These are phyloP conservation scores for Tothia fuscella DNA, from an alignment of 2,329 filamentous ascomycete genomes.

Conservation along the genomic window DNA sequence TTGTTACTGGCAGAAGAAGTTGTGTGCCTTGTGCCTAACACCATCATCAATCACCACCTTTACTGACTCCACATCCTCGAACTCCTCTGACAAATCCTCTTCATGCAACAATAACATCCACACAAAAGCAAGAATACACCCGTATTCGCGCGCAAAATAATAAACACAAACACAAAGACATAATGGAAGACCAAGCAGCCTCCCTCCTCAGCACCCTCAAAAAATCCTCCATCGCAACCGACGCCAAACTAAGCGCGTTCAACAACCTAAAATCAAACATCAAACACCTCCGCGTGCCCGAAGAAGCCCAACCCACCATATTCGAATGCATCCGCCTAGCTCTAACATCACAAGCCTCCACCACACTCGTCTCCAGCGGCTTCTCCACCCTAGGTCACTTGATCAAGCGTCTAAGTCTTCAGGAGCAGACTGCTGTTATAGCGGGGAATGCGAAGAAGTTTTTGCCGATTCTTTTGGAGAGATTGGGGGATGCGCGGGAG, in stretches of 20 bases:
- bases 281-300: constrained; percentile 84
- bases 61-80: too few relatives aligned
- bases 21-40: too few relatives aligned
- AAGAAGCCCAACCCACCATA: constrained; percentile 55
- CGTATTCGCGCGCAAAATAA: too few relatives aligned
- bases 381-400: constrained; percentile 83
- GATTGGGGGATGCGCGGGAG: constrained; percentile 79
- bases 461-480: constrained; percentile 66
- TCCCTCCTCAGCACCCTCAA: constrained; percentile 43
- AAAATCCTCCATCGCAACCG: constrained; percentile 53
- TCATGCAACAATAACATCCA: too few relatives aligned
- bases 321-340: constrained; percentile 74
- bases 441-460: constrained; percentile 59
- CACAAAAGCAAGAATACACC: too few relatives aligned
- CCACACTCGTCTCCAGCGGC: constrained; percentile 61
- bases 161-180: too few relatives aligned
- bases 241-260: constrained; percentile 59
- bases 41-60: too few relatives aligned
- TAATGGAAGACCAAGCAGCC: constrained; percentile 48
- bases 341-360: constrained; percentile 63
- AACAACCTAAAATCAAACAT: constrained; percentile 73
- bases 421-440: constrained; percentile 62
- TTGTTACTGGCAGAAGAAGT: too few relatives aligned
- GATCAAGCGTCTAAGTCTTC: constrained; percentile 71
- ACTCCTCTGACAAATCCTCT: too few relatives aligned